Evolutionary conservation across 2,329 filamentous ascomycete species (phyloP), one percentile per base, ranked within the genome.

Genomic region (Cephalotrichum gorgonifer): DNA sequence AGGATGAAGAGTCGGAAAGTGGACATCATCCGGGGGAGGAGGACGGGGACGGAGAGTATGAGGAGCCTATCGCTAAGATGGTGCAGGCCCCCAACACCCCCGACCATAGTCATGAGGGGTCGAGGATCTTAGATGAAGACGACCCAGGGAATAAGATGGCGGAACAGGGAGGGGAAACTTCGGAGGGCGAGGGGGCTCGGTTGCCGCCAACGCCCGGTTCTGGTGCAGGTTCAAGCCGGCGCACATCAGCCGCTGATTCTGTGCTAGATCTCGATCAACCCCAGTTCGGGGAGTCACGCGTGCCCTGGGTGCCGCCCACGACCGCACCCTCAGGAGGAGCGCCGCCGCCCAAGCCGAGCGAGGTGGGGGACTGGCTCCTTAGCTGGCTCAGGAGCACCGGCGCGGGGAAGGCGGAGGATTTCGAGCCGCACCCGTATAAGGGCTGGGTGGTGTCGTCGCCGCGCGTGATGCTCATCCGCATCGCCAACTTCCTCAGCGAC

Each of bases 401-500:
- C 20, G 15, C 14, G n/a, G 27, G 27, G 20, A 26, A n/a, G 20
- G 35, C 27, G 3, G 1, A 23, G 6, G 47, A 49, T 12, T 27
- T 20, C 38, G 8, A 28, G 6, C 4, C 11, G 20, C 17, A 33
- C 14, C 51, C 20, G 2, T 67, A 67, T 49, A 62, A 60, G 31
- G 62, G 64, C 31, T 68, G 66, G 54, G 60, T 56, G 30, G 57
- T 65, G 43, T 56, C 56, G 20, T 55, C 66, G 1, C 67, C 66
- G 2, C 54, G 52, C 28, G 57, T 70, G 28, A 51, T 62, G 41
- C 58, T 67, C 39, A 41, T 47, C 14, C 58, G 62, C 11, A 60
- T 62, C 42, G 60, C 57, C 45, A 70, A 68, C 53, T 79, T 75
- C 52, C 68, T 80, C 22, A 57, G 66, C 3, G 72, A 76, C 27